These are phyloP conservation scores for Hygrophoropsis aurantiaca DNA, from an alignment of 768 basidiomycete genomes.

Conservation along the genomic window DNA sequence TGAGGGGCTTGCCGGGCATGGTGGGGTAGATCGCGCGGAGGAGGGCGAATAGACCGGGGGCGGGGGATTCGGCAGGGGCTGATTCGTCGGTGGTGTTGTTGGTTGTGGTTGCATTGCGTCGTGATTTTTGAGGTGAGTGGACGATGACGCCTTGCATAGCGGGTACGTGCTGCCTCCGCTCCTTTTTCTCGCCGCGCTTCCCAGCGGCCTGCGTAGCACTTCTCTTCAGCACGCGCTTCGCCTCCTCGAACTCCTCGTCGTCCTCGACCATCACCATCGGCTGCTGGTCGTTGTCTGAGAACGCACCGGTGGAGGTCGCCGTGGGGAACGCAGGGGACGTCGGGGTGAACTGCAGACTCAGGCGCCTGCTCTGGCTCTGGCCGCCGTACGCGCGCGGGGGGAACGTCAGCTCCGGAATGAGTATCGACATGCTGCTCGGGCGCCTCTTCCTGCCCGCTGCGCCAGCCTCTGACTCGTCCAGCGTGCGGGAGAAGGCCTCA, in stretches of 20 bases:
- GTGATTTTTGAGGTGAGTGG: constrained; percentile 8
- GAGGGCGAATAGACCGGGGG: constrained; percentile 33
- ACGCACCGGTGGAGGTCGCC: constrained; percentile 13
- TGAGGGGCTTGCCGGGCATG: constrained; percentile 69
- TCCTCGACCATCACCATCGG: constrained; percentile 35
- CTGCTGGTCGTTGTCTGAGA: constrained; percentile 2
- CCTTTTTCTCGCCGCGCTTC: constrained; percentile 31
- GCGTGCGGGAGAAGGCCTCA: constrained; percentile 24
- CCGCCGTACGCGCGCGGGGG: constrained; percentile 29
- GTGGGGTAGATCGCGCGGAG: constrained; percentile 62
- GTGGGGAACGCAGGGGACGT: constrained; percentile 42
- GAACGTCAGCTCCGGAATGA: constrained; percentile 29
- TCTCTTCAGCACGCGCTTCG: constrained; percentile 42
- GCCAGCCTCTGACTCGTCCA: constrained; percentile 18
- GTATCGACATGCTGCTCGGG: constrained; percentile 37
- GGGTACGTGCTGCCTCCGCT: constrained; percentile 9
- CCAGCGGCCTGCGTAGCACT: constrained; percentile 39
- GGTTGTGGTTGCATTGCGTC: neutral
- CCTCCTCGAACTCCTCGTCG: constrained; percentile 43
- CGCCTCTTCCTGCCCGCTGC: constrained; percentile 17
- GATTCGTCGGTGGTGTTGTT: constrained; percentile 4
- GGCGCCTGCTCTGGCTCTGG: constrained; percentile 34
- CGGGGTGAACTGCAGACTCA: constrained; percentile 70
- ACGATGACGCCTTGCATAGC: neutral
- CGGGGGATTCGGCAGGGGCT: neutral